Evolutionary conservation across 2,329 filamentous ascomycete species (phyloP), one percentile per base, ranked within the genome.

Genomic region (Cladophialophora immunda): DNA sequence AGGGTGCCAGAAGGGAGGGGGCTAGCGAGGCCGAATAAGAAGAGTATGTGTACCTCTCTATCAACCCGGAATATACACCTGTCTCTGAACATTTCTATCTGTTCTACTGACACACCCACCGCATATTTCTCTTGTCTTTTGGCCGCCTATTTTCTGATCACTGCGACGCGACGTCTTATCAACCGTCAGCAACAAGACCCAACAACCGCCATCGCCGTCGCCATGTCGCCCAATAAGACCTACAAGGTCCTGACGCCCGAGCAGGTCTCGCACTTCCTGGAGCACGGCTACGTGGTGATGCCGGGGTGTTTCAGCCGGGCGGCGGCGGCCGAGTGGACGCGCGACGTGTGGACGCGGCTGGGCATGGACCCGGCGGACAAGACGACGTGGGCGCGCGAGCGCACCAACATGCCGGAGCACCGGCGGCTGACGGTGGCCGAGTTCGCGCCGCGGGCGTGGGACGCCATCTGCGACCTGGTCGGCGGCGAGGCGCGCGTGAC

Each of bases 401-500:
- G 87, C 54, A 87, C 81, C 62, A 87, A 91, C 78, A 90, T 92
- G 89, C 88, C 88, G 0, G 79, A 78, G 29, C 88, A 89, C 77
- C 80, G 78, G 17, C 75, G 78, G 34, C 86, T 89, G 67, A 78
- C 84, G 64, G 83, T 85, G 45, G 78, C 81, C 1, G 78, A 79
- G 0, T 87, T 91, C 70, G 86, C 89, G 0, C 89, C 90, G 0
- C 85, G 85, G 67, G 89, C 88, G 1, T 92, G 89, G 89, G 79
- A 81, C 0, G 89, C 87, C 17, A 90, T 91, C 68, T 87, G 86
- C 76, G 85, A 89, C 75, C 83, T 92, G 9, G 85, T 89, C 65
- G 89, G 89, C 61, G 89, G 89, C 62, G 85, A 88, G 69, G 84
- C 85, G 36, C 82, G 83, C 6, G 77, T 90, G 30, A 74, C 77